Conservation (phyloP, 2,329 filamentous ascomycete species). For the Penicillium sp. region DNA sequence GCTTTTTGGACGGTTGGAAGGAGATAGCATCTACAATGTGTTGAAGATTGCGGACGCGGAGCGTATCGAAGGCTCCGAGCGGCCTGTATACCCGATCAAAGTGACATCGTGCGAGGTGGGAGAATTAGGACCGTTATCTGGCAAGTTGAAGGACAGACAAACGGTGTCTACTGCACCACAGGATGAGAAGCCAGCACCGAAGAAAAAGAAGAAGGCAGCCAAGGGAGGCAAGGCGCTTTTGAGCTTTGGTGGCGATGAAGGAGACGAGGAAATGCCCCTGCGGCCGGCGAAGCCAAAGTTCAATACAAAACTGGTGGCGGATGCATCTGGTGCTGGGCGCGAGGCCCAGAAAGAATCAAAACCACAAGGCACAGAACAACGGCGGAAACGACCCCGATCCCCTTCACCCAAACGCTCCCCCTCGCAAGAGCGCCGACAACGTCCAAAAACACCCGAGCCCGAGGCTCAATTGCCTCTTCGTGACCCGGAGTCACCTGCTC, state of each 20-base stretch:
- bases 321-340: slow-evolving; percentile 20
- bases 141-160: slow-evolving; percentile 42
- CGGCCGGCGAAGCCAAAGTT: slow-evolving; percentile 45
- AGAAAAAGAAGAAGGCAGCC: slow-evolving; percentile 41
- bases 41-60: slow-evolving; percentile 90
- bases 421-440: slow-evolving; percentile 27
- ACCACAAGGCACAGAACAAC: slow-evolving; percentile 10
- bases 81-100: slow-evolving; percentile 78
- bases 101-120: slow-evolving; percentile 50
- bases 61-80: slow-evolving; percentile 68
- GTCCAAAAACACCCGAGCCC: slow-evolving; percentile 38
- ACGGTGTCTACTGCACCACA: slow-evolving; percentile 27
- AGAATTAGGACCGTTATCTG: slow-evolving; percentile 43
- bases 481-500: slow-evolving; percentile 40
- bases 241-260: slow-evolving; percentile 45
- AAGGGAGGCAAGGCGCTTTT: slow-evolving; percentile 42
- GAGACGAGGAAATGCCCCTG: slow-evolving; percentile 33
- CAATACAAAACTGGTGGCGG: slow-evolving; percentile 43
- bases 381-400: slow-evolving; percentile 32
- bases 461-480: slow-evolving; percentile 42
- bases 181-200: slow-evolving; percentile 28
- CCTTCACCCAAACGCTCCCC: slow-evolving; percentile 27
- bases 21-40: slow-evolving; percentile 93
- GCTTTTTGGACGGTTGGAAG: slow-evolving; percentile 83
- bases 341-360: slow-evolving; percentile 11